Conservation (phyloP, 2,329 filamentous ascomycete species). For the Plectosphaerella sp. region DNA sequence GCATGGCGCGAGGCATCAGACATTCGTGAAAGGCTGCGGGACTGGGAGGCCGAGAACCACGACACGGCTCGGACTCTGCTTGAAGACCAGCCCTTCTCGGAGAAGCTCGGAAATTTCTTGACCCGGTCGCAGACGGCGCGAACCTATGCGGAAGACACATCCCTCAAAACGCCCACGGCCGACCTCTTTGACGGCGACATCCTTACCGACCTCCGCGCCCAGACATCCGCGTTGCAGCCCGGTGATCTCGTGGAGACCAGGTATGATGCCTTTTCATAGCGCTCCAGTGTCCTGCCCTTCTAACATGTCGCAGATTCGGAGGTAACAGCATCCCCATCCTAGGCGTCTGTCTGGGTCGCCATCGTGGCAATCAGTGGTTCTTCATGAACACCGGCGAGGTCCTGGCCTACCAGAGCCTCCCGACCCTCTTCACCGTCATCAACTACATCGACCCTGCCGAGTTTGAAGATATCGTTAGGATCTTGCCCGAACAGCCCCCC, state of each 20-base stretch:
- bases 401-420: constrained; percentile 34
- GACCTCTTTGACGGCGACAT: constrained; percentile 29
- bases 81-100: constrained; percentile 20
- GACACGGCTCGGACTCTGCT: constrained; percentile 15
- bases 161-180: constrained; percentile 9
- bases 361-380: constrained; percentile 48
- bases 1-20: constrained; percentile 5
- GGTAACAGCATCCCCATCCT: constrained; percentile 42
- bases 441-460: constrained; percentile 38
- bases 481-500: constrained; percentile 11
- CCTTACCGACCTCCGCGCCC: constrained; percentile 27
- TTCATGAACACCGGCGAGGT: constrained; percentile 50
- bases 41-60: constrained; percentile 35
- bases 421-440: constrained; percentile 44
- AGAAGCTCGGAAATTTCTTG: constrained; percentile 25
- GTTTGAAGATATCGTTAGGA: constrained; percentile 26
- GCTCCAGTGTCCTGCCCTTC: background rate
- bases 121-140: constrained; percentile 27
- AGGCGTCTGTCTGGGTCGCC: constrained; percentile 48
- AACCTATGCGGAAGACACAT: constrained; percentile 7
- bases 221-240: constrained; percentile 24
- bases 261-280: constrained; percentile 15
- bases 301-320: constrained; percentile 18
- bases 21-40: constrained; percentile 36
- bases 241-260: constrained; percentile 50